phyloP scores from a whole-genome alignment of 2,329 filamentous ascomycete species.

The Basipetospora chlamydospora region DNA sequence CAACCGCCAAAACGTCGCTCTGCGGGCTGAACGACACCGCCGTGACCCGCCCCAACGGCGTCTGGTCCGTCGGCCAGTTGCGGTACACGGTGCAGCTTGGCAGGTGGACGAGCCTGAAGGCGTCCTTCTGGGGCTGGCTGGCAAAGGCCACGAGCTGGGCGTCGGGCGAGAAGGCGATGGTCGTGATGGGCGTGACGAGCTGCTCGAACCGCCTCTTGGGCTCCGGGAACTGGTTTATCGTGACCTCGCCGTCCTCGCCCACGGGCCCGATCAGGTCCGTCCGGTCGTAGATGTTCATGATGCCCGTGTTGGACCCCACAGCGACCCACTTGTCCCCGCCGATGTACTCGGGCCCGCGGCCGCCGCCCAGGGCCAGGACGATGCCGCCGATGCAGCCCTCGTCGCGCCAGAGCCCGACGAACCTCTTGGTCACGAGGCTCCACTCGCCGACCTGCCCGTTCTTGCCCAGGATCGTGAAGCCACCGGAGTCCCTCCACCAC shows the following conservation, averaged over 20 bases:
- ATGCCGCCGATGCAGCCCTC: slow-evolving; percentile 81
- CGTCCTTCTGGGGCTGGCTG: slow-evolving; percentile 77
- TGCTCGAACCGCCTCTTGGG: slow-evolving; percentile 69
- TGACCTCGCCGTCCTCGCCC: slow-evolving; percentile 21
- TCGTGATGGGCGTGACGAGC: slow-evolving; percentile 70
- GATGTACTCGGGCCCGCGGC: slow-evolving; percentile 41
- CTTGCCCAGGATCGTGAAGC: slow-evolving; percentile 69
- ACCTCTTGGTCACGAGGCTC: slow-evolving; percentile 51
- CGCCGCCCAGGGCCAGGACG: slow-evolving; percentile 63
- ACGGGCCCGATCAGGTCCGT: slow-evolving; percentile 37
- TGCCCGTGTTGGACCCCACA: slow-evolving; percentile 70
- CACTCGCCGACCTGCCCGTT: slow-evolving; percentile 88
- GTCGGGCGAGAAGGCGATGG: slow-evolving; percentile 71
- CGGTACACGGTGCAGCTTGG: slow-evolving; percentile 87
- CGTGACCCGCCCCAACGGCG: slow-evolving; percentile 72
- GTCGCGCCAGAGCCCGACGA: slow-evolving; percentile 75
- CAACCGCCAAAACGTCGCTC: slow-evolving; percentile 65
- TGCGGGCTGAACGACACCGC: slow-evolving; percentile 52
- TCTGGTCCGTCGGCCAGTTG: slow-evolving; percentile 91
- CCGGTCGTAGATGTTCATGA: slow-evolving; percentile 89
- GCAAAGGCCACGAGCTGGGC: slow-evolving; percentile 81
- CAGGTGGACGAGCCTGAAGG: slow-evolving; percentile 73
- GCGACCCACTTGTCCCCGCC: slow-evolving; percentile 83
- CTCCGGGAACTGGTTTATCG: slow-evolving; percentile 51
- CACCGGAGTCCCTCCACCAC: slow-evolving; percentile 80